phyloP scores from a whole-genome alignment of 805 yeast species.

The Hanseniaspora taiwanica region DNA sequence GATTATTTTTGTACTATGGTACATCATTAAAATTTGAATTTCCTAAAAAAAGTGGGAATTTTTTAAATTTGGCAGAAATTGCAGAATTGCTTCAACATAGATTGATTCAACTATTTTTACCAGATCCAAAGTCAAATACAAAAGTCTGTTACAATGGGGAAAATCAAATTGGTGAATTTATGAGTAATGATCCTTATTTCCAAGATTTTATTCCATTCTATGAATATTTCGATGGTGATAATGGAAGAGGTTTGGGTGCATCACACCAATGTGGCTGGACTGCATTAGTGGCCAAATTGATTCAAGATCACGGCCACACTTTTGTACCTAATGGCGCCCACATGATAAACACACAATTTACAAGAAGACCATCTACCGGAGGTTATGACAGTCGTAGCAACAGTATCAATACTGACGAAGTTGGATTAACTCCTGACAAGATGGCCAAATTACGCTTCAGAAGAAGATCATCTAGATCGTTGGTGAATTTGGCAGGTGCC shows the following conservation, averaged over 20 bases:
- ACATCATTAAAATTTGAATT: constrained; percentile 74
- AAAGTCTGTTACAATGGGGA: constrained; percentile 73
- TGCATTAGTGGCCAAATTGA: constrained; percentile 80
- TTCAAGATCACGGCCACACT: constrained; percentile 75
- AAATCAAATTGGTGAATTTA: constrained; percentile 34
- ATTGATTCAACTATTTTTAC: constrained; percentile 60
- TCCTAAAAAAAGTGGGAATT: constrained; percentile 72
- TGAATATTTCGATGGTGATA: constrained; percentile 88
- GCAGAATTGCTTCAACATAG: constrained; percentile 87
- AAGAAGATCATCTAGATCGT: not conserved
- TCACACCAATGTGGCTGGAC: constrained; percentile 97
- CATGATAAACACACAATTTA: constrained; percentile 11
- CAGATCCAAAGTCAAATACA: constrained; percentile 42
- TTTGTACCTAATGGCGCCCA: constrained; percentile 15
- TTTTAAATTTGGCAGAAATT: constrained; percentile 69
- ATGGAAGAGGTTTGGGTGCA: constrained; percentile 88
- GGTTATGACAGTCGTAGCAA: constrained; percentile 26
- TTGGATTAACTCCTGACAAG: not conserved
- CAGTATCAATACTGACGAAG: not conserved
- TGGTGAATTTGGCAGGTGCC: not conserved
- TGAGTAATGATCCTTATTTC: constrained; percentile 54
- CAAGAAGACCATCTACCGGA: constrained; percentile 2
- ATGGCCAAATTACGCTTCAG: constrained; percentile 6
- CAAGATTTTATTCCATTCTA: constrained; percentile 65
- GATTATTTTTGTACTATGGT: constrained; percentile 82